Evolutionary conservation across 441 rosid genomes (phyloP), one percentile per base, ranked within the genome.

Genomic region (Francoa sonchifolia): DNA sequence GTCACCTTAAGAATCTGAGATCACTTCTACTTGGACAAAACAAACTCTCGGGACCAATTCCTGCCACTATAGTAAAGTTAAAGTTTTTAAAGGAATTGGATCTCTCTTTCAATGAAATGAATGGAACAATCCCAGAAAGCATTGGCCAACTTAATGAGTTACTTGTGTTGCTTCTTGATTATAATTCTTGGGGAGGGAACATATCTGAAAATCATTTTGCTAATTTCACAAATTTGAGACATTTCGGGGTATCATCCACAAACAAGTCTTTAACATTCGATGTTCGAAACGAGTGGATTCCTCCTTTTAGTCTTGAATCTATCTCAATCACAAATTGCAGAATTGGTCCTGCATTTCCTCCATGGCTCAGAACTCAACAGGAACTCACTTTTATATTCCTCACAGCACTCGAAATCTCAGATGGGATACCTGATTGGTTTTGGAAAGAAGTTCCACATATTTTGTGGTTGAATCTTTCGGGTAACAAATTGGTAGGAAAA

Each of bases 361-460:
- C 41, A 42, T 74, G 77, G 81, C 68, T 71, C 44, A 59, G 37
- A 19, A 39, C 54, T 25, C 80, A 69, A 41, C 56, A 40, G 35
- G 48, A 61, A 26, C 71, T 73, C 13, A 52, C 51, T 21, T 32
- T 38, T 20, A 44, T 69, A 19, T 15, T 13, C 18, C 21, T 73
- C 7, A 44, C 35, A 57, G 61, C 59, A 33, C 62, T 48, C 8
- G 57, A 59, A 33, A 61, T 73, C 30, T 61, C 61, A 29, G 74
- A 61, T 28, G 50, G 54, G 21, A 58, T 69, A 35, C 67, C 73
- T 5, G 52, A 23, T 33, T 73, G 76, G 73, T 63, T 69, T 53
- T 52, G 48, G 3, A 44, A 39, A 14, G 17, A 58, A 42, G 47
- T 68, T 32, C 34, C 68, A 18, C 47, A 63, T 17, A 42, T 68